Evolutionary conservation across 441 rosid species (phyloP).

Genomic region (Brassica hybrid): DNA sequence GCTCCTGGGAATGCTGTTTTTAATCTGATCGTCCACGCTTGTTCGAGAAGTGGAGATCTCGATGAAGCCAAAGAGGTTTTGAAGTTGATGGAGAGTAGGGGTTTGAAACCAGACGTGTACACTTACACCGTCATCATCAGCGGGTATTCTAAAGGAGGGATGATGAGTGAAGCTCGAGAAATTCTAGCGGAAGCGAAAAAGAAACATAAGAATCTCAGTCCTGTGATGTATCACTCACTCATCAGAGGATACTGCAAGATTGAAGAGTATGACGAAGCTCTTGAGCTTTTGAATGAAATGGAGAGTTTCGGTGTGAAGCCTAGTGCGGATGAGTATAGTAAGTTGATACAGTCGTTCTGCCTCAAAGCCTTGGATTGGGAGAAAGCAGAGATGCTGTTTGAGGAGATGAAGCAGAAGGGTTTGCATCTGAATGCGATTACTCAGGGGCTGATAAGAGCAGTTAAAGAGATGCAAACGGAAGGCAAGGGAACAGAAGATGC

Average conservation of each 20-base stretch:
- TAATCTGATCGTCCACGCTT: slow-evolving; percentile 59
- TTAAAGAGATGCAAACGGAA: slow-evolving; percentile 77
- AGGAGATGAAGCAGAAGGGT: slow-evolving; percentile 72
- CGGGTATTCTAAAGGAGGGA: slow-evolving; percentile 73
- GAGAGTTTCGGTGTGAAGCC: slow-evolving; percentile 63
- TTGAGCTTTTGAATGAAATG: slow-evolving; percentile 74
- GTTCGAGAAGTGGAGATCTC: slow-evolving; percentile 65
- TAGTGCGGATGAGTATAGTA: slow-evolving; percentile 73
- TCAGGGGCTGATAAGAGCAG: slow-evolving; percentile 68
- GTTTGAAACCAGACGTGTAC: slow-evolving; percentile 79
- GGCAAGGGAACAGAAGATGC: slow-evolving; percentile 30
- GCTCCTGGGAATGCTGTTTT: slow-evolving; percentile 84
- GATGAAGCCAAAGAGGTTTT: slow-evolving; percentile 59
- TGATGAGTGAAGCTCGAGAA: slow-evolving; percentile 70
- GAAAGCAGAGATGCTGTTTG: slow-evolving; percentile 68
- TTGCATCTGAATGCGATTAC: slow-evolving; percentile 76
- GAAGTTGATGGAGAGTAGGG: slow-evolving; percentile 74
- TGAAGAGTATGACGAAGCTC: slow-evolving; percentile 73
- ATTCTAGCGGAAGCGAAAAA: slow-evolving; percentile 70
- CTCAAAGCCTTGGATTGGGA: slow-evolving; percentile 78
- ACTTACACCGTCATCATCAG: slow-evolving; percentile 80
- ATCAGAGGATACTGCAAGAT: slow-evolving; percentile 85
- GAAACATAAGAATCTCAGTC: slow-evolving; percentile 69
- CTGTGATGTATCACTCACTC: slow-evolving; percentile 78
- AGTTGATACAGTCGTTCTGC: slow-evolving; percentile 83